Evolutionary conservation across 2,329 filamentous ascomycete species (phyloP), one percentile per base, ranked within the genome.

Genomic region (Fusarium hostae): DNA sequence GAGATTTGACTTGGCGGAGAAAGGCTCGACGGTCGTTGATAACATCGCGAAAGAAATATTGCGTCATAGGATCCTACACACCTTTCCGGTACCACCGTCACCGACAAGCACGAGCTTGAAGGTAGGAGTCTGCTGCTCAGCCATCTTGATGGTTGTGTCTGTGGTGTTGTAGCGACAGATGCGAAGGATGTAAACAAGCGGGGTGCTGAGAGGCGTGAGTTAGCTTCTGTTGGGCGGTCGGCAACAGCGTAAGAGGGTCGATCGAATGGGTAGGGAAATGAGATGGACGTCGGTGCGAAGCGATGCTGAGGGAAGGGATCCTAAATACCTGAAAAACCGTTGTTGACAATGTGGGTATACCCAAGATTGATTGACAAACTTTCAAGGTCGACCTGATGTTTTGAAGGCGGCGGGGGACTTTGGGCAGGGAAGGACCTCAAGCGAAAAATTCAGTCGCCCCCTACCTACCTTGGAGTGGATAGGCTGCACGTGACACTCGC

Each of bases 21-120:
- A 73, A 48, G 67, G 70, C 70, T 71, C 61, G 60, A 61, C 45
- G 66, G 57, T 61, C 45, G 51, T 70, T 63, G 70, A 76, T 64
- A 68, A 73, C 60, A 70, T 71, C 71, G 73, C 60, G 34, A 64
- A 65, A 54, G 51, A 59, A 47, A 63, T 56, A 54, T 72, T 62
- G 67, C 59, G 57, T 68, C 69, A 68, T 74, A 59, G 66, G 69
- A 70, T 70, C 66, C 48, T 70, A 82, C 80, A 70, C 71, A 97
- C 96, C 95, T 99, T 99, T 87, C 96, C 96, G 81, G 96, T 99
- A 90, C 96, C 96, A 86, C 96, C 96, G 84, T 99, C 96, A 84
- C 96, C 96, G 81, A 99, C 96, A 86, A 99, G 94, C 84, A 99
- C 96, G 81, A 99, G 94, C 94, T 99, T 99, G 92, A 99, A 99